These are phyloP conservation scores for Suillus plorans DNA, from an alignment of 768 basidiomycete species.

Conservation along the genomic window DNA sequence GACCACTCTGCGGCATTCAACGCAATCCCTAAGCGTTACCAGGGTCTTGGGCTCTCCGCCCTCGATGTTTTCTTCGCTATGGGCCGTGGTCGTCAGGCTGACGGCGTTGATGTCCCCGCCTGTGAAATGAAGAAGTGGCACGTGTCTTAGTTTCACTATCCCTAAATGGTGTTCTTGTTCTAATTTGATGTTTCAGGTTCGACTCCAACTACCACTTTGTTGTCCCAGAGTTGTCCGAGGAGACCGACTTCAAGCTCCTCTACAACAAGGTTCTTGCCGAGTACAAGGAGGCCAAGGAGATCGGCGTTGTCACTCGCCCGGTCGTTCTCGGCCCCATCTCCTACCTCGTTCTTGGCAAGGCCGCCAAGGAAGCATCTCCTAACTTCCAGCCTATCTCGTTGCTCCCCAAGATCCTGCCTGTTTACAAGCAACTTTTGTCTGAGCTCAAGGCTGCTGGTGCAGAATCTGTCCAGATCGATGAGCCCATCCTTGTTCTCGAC, in stretches of 20 bases:
- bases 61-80: conserved; percentile 98
- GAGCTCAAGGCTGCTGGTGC: conserved; percentile 93
- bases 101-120: conserved; percentile 93
- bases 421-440: conserved; percentile 87
- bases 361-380: conserved; percentile 75
- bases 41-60: conserved; percentile 78
- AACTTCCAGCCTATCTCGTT: conserved; percentile 91
- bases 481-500: conserved; percentile 95
- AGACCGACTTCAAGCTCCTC: conserved; percentile 91
- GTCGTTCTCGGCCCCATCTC: conserved; percentile 95
- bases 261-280: conserved; percentile 95
- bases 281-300: conserved; percentile 90
- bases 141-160: conserved; percentile 25
- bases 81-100: conserved; percentile 96
- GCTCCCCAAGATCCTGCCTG: conserved; percentile 83
- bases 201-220: conserved; percentile 99
- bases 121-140: conserved; percentile 99
- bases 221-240: conserved; percentile 91
- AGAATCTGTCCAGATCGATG: conserved; percentile 94
- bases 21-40: conserved; percentile 93
- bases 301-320: conserved; percentile 89
- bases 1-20: conserved; percentile 97
- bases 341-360: conserved; percentile 92
- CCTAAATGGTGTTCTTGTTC: conserved; percentile 6
- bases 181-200: conserved; percentile 56